Evolutionary conservation across 2,329 filamentous ascomycete species (phyloP).

Genomic region (Neophaeococcomyces mojaviensis): DNA sequence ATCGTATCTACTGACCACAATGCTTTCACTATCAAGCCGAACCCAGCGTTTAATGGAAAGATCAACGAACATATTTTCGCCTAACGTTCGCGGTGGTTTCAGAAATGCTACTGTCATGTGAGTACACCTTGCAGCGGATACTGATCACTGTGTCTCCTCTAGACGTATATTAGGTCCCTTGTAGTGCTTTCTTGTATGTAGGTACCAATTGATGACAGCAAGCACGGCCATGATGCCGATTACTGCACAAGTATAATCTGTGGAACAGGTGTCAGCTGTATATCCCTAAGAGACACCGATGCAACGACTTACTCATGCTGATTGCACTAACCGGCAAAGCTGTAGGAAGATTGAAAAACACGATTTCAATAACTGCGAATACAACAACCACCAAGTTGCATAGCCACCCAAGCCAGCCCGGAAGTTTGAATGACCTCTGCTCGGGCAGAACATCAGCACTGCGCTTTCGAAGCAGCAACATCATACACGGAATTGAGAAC

Average conservation of each 20-base stretch:
- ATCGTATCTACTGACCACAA: too few species aligned
- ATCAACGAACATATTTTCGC: too few species aligned
- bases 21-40: too few species aligned
- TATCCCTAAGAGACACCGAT: background rate
- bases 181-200: slow-evolving; percentile 9
- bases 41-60: too few species aligned
- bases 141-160: too few species aligned
- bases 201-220: slow-evolving; percentile 10
- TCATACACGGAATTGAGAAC: background rate
- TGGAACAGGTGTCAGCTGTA: background rate
- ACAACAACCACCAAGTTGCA: background rate
- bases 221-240: slow-evolving; percentile 8
- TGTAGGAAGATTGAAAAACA: slow-evolving; percentile 6
- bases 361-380: background rate
- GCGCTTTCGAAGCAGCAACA: background rate
- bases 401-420: background rate
- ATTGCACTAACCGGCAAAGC: slow-evolving; percentile 29
- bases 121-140: too few species aligned
- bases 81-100: too few species aligned
- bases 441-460: background rate
- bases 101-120: too few species aligned
- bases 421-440: background rate
- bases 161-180: too few species aligned
- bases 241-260: slow-evolving; percentile 12
- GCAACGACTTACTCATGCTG: slow-evolving; percentile 27